A percentile compares a stretch with the other conserved stretches of the same genome.
These are phyloP conservation scores for Waltiozyma solani DNA, from an alignment of 1,139 yeast species.

Conservation along the genomic window DNA sequence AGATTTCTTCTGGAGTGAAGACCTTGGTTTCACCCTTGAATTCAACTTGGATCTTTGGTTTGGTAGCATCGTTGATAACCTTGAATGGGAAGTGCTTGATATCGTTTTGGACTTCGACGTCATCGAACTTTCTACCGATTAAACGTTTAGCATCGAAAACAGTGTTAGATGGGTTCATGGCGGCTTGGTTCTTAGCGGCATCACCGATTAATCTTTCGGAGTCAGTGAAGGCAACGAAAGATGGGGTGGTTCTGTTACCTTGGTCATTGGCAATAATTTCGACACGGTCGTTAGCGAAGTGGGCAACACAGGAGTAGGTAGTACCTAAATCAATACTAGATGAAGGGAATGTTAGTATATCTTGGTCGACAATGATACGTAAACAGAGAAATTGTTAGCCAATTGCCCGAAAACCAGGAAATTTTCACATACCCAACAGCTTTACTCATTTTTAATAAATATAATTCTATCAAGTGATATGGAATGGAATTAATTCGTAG, in stretches of 20 bases:
- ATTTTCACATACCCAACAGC: too few relatives aligned
- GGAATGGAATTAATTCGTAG: too few relatives aligned
- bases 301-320: constrained; percentile 94
- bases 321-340: constrained; percentile 99
- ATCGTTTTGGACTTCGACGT: constrained; percentile 88
- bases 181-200: constrained; percentile 99
- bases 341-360: too few relatives aligned
- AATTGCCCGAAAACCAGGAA: too few relatives aligned
- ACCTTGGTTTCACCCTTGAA: constrained; percentile 87
- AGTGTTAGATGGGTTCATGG: constrained; percentile 92
- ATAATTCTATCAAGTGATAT: too few relatives aligned
- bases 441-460: too few relatives aligned
- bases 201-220: constrained; percentile 97
- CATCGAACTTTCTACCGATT: constrained; percentile 91
- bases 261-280: constrained; percentile 98
- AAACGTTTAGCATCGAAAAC: constrained; percentile 98
- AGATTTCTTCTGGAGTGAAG: constrained; percentile 94
- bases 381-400: too few relatives aligned
- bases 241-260: constrained; percentile 99
- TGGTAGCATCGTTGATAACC: constrained; percentile 78
- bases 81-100: constrained; percentile 97
- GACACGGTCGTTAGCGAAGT: constrained; percentile 84
- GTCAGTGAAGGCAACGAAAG: constrained; percentile 95
- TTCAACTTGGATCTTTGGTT: constrained; percentile 89
- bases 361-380: too few relatives aligned